These are phyloP conservation scores for Sporormia fimetaria DNA, from an alignment of 495 filamentous ascomycete genomes.

Conservation along the genomic window DNA sequence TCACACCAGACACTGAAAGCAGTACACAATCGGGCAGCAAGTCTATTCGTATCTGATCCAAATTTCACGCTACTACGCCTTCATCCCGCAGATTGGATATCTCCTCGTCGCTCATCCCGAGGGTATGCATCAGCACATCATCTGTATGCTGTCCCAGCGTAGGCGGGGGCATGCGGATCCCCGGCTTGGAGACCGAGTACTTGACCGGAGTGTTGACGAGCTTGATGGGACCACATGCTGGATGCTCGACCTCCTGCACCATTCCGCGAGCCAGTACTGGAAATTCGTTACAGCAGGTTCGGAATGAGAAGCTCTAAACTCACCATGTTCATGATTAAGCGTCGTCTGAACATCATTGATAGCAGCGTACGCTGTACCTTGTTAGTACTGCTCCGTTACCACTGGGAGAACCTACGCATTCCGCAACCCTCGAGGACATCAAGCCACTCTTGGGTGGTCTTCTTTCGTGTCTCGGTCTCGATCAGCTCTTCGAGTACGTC, in stretches of 20 bases:
- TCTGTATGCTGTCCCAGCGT: conserved; percentile 86
- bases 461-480: conserved; percentile 57
- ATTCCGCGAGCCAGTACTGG: conserved; percentile 70
- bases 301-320: background rate
- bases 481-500: conserved; percentile 64
- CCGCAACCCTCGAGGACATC: conserved; percentile 77
- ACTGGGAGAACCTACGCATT: conserved; percentile 41
- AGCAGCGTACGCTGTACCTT: conserved; percentile 57
- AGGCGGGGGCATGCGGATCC: conserved; percentile 70
- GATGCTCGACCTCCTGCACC: conserved; percentile 79
- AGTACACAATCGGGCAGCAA: no score
- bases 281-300: conserved; percentile 11
- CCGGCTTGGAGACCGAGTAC: conserved; percentile 70
- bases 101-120: conserved; percentile 51
- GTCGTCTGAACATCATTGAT: conserved; percentile 85
- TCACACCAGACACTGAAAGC: no score
- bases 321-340: conserved; percentile 71
- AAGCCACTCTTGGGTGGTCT: conserved; percentile 81
- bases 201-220: conserved; percentile 93
- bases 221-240: conserved; percentile 70
- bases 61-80: conserved; percentile 51
- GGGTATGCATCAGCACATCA: conserved; percentile 58
- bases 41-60: no score
- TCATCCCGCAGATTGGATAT: conserved; percentile 53
- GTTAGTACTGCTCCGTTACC: background rate